A percentile compares a stretch with the other conserved stretches of the same genome.
Conservation (phyloP, 495 filamentous ascomycete species). For the Hamigera avellanea region DNA sequence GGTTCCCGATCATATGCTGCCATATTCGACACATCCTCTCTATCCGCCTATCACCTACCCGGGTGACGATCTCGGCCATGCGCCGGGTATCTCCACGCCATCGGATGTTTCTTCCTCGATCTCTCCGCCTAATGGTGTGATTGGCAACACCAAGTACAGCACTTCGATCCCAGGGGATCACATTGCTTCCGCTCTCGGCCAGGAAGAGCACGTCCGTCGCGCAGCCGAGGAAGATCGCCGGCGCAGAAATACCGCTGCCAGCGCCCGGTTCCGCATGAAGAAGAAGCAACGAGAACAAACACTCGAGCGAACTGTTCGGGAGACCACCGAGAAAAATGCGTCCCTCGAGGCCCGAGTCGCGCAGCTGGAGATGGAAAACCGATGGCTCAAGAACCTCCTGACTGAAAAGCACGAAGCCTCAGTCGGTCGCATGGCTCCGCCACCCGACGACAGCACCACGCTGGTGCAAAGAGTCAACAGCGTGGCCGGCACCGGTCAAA, state of each 20-base stretch:
- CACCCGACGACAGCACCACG: conserved; percentile 16
- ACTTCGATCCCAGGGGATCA: conserved; percentile 33
- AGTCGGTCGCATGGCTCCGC: conserved; percentile 16
- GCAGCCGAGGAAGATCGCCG: conserved; percentile 97
- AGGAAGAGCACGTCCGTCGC: conserved; percentile 45
- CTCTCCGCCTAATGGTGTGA: conserved; percentile 34
- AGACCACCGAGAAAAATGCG: conserved; percentile 72
- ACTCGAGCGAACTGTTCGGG: conserved; percentile 80
- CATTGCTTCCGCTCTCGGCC: conserved; percentile 25
- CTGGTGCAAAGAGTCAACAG: conserved; percentile 9
- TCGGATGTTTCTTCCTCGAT: conserved; percentile 38
- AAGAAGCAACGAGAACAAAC: conserved; percentile 98
- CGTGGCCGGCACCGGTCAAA: conserved; percentile 20
- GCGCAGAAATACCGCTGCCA: conserved; percentile 89
- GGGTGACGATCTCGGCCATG: conserved; percentile 30
- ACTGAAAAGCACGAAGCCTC: conserved; percentile 69
- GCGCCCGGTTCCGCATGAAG: conserved; percentile 93
- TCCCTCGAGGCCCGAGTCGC: conserved; percentile 72
- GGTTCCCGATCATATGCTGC: conserved; percentile 29
- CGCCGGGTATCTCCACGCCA: conserved; percentile 26
- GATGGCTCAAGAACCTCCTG: conserved; percentile 88
- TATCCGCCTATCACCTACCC: conserved; percentile 35
- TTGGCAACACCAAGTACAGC: conserved; percentile 37
- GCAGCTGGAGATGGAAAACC: conserved; percentile 88
- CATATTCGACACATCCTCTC: conserved; percentile 31